phyloP scores from a whole-genome alignment of 2,329 filamentous ascomycete species.

The Aspergillaceae sp. region DNA sequence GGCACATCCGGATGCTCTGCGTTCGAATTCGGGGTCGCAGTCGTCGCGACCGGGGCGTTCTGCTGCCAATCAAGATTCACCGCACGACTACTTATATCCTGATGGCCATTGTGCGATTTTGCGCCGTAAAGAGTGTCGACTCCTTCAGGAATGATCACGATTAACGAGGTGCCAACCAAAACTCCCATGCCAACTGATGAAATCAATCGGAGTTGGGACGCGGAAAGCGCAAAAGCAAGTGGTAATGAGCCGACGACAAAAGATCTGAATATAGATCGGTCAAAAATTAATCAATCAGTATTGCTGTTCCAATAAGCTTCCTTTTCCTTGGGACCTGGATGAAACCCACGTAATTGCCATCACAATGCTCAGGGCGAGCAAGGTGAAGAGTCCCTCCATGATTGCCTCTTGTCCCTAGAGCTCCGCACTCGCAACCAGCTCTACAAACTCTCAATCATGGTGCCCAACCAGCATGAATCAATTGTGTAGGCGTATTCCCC shows the following conservation, averaged over 20 bases:
- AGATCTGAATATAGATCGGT: conserved; percentile 50
- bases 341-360: conserved; percentile 55
- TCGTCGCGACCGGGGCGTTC: conserved; percentile 9
- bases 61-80: conserved; percentile 22
- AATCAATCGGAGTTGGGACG: conserved; percentile 77
- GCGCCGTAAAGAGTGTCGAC: conserved; percentile 76
- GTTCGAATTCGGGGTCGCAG: conserved; percentile 3
- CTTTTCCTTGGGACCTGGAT: background rate
- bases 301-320: background rate
- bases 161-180: conserved; percentile 85
- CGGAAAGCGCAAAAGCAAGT: conserved; percentile 76
- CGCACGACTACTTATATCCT: conserved; percentile 23
- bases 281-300: background rate
- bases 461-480: conserved; percentile 4
- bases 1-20: conserved; percentile 1
- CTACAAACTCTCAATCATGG: conserved; percentile 23
- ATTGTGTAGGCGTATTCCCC: background rate
- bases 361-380: conserved; percentile 56
- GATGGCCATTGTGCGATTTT: conserved; percentile 22
- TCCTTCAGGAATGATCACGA: conserved; percentile 95
- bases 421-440: conserved; percentile 14
- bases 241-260: conserved; percentile 89
- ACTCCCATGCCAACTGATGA: conserved; percentile 91
- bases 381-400: conserved; percentile 56
- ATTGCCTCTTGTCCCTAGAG: conserved; percentile 29